Conservation (phyloP, 2,329 filamentous ascomycete species). For the Alternaria metachromatica region DNA sequence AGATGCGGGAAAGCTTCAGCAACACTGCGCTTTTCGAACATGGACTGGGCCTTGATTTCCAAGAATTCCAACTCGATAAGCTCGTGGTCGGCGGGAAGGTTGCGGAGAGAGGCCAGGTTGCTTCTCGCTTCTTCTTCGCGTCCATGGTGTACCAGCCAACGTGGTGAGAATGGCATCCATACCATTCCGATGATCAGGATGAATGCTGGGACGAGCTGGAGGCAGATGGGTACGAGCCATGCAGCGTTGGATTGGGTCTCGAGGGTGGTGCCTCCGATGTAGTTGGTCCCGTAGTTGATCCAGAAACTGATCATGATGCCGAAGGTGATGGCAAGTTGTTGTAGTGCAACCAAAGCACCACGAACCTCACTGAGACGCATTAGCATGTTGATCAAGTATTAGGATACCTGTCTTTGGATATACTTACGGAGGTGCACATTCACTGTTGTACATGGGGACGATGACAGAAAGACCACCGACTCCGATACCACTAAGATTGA, state of each 20-base stretch:
- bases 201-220: constrained; percentile 72
- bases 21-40: constrained; percentile 76
- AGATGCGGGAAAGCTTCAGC: constrained; percentile 71
- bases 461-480: constrained; percentile 74
- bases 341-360: constrained; percentile 69
- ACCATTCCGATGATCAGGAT: constrained; percentile 73
- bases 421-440: constrained; percentile 57
- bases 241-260: constrained; percentile 67
- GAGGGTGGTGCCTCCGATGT: constrained; percentile 63
- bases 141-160: constrained; percentile 75
- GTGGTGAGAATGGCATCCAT: constrained; percentile 80
- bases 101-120: constrained; percentile 69
- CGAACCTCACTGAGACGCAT: constrained; percentile 63
- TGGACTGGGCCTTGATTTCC: constrained; percentile 80
- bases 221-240: constrained; percentile 75
- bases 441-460: constrained; percentile 60
- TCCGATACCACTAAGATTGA: constrained; percentile 59
- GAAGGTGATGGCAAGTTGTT: constrained; percentile 66
- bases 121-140: constrained; percentile 71
- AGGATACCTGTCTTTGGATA: rapidly evolving
- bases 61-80: constrained; percentile 77
- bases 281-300: constrained; percentile 53
- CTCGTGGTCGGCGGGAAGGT: constrained; percentile 67
- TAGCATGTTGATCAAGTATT: constrained; percentile 26
- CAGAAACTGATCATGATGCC: constrained; percentile 48